These are phyloP conservation scores for Backusella psychrophila DNA, from an alignment of 192 early-diverging fungal genomes.

Conservation along the genomic window DNA sequence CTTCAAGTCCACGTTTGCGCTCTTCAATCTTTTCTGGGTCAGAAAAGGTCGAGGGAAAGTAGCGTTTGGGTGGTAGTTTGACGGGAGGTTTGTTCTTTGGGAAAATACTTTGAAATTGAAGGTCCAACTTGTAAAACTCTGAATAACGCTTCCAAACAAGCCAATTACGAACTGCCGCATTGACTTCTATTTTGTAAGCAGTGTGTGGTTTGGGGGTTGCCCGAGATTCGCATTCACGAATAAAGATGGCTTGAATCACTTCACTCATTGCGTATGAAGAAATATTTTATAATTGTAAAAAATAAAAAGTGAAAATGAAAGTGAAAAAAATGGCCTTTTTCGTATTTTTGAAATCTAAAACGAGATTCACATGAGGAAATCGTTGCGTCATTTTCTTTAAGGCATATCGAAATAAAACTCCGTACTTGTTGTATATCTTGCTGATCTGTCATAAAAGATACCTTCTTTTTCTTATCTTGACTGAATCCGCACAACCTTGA, in stretches of 20 bases:
- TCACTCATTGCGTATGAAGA: slow-evolving; percentile 41
- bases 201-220: slow-evolving; percentile 61
- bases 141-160: slow-evolving; percentile 83
- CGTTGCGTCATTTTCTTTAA: background rate
- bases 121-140: slow-evolving; percentile 76
- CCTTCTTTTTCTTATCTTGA: no score
- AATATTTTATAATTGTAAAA: slow-evolving; percentile 19
- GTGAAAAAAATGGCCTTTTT: background rate
- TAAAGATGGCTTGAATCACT: slow-evolving; percentile 53
- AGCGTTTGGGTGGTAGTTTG: slow-evolving; percentile 71
- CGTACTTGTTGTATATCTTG: background rate
- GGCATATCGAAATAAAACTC: background rate
- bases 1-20: slow-evolving; percentile 72
- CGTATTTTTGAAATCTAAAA: background rate
- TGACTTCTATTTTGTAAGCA: slow-evolving; percentile 71
- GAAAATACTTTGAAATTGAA: slow-evolving; percentile 60
- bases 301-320: slow-evolving; percentile 21
- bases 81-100: slow-evolving; percentile 62
- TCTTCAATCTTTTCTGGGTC: slow-evolving; percentile 69
- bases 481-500: no score
- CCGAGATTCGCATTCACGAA: slow-evolving; percentile 52
- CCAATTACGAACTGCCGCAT: slow-evolving; percentile 81
- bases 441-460: no score
- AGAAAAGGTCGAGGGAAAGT: slow-evolving; percentile 57
- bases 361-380: background rate